Evolutionary conservation across 1,284 basidiomycete genomes (phyloP), one percentile per base, ranked within the genome.

Genomic region (Marasmius fiardii): DNA sequence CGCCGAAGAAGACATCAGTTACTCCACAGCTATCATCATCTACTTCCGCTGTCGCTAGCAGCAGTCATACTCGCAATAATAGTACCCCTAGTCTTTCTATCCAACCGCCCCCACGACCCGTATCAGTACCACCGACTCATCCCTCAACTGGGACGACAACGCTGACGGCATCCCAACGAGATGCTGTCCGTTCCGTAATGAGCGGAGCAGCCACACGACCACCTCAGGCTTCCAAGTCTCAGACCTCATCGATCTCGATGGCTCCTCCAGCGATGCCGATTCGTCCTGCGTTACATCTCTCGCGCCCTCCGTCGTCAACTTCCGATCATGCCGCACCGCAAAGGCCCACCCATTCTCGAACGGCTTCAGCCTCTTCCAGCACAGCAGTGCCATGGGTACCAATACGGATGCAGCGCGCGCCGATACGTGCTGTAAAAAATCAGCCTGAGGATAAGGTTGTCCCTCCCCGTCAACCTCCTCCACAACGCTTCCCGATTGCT

Each of bases 1-100:
- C 31, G 26, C 24, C 51, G n/a, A 48, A 21, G 20, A 56, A 71
- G 67, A 64, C 65, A 43, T 61, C 64, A 37, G 43, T 60, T 54
- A 64, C 16, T 35, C 54, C 45, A 48, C 60, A 41, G 54, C 53
- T 49, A 33, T 49, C 47, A 18, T 49, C 47, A 28, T 53, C 55
- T n/a, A 53, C 51, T 28, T 53, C 52, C 4, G 50, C 50, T 6
- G 31, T 45, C 28, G 16, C 37, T 7, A 43, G n/a, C 14, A 20
- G 24, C 43, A n/a, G n/a, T 18, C 24, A 31, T 12, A 16, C 47
- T 49, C n/a, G 26, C 14, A 18, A 7, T 28, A 33, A 26, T 31
- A 26, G 26, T 20, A 31, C 26, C 18, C 31, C 28, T 18, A 33
- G 26, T 26, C 47, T 16, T n/a, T 20, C 43, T 35, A 14, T 23